Base-by-base conservation (phyloP, 2,329 filamentous ascomycete genomes). In the Phialemonium atrogriseum region DNA sequence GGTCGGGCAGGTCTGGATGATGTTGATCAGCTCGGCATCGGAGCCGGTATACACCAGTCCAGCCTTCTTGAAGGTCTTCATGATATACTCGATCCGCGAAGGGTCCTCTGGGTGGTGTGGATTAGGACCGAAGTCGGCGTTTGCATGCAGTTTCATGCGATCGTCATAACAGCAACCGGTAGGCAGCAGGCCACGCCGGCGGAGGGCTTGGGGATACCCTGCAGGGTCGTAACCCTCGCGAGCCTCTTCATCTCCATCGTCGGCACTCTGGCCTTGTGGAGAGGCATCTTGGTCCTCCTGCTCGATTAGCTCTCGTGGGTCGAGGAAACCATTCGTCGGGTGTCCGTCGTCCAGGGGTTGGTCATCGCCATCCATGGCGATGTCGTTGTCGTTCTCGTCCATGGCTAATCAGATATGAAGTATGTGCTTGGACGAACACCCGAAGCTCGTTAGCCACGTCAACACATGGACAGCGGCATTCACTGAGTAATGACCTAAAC, bases 31-130 rank as follows among this genome's bases (percentile, higher is more conserved):
- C 9, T 78, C 66, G 7, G 62, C 52, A 20, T 79, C 70, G 0
- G 69, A 62, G 0, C 76, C 76, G 4, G 59, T 66, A 40, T 67
- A 87, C 7, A 94, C 76, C 3, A 96, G 68, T 0, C 86, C 88
- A 23, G 80, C 81, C 44, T 80, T 72, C 51, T 83, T 86, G 45
- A 98, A 82, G 23, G 84, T 84, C 45, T 84, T 81, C 68, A 91
- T 94, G 44, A 98, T 98, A 48, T 84, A 81, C 47, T 88, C 84
- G 37, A 98, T 95, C 10, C 91, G 78, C 17, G 86, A 71, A 2
- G 91, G 91, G 48, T 98, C 91, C 56, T 98, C 91, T 0, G 91
- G 91, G 49, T 98, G 91, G 31, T 93, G 80, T 14, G 89, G 81
- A 28, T 78, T 73, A 2, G 71, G 69, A 12, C 72, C 75, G 49